phyloP scores from a whole-genome alignment of 306 rosid genomes.

The Canavalia gladiata region DNA sequence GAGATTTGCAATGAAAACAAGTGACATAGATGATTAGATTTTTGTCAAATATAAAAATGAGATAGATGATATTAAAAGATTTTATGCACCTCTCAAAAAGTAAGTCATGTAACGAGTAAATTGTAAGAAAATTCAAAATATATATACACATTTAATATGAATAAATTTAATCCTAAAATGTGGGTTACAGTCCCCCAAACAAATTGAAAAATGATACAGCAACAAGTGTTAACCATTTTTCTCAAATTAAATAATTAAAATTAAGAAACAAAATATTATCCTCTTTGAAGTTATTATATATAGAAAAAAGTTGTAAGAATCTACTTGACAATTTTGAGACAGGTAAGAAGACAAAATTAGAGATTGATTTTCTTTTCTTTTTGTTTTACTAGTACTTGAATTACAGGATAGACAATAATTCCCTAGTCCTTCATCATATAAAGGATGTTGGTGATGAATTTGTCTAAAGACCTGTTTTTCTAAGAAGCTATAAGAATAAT shows the following conservation, averaged over 20 bases:
- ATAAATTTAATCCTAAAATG: too few relatives aligned
- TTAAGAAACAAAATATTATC: constrained; percentile 9
- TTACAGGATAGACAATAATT: constrained; percentile 12
- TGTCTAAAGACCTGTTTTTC: not conserved
- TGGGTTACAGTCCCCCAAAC: not conserved
- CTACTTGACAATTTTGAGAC: constrained; percentile 1
- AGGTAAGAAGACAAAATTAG: not conserved
- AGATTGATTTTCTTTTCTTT: constrained; percentile 1
- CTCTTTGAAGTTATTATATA: not conserved
- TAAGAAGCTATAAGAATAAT: constrained; percentile 19
- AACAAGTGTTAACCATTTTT: not conserved
- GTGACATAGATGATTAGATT: too few relatives aligned
- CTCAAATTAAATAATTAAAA: constrained; percentile 26
- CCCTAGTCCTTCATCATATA: constrained; percentile 10
- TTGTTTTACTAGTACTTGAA: not conserved
- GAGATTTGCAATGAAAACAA: too few relatives aligned
- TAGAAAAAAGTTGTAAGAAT: not conserved
- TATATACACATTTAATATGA: too few relatives aligned
- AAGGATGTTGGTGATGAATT: not conserved
- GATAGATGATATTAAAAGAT: not conserved
- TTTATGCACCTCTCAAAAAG: constrained; percentile 10
- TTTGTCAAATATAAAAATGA: not conserved
- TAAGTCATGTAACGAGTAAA: not conserved
- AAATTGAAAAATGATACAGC: not conserved
- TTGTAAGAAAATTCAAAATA: not conserved